Base-by-base conservation (phyloP, 2,329 filamentous ascomycete species). In the Aspergillus sp. region DNA sequence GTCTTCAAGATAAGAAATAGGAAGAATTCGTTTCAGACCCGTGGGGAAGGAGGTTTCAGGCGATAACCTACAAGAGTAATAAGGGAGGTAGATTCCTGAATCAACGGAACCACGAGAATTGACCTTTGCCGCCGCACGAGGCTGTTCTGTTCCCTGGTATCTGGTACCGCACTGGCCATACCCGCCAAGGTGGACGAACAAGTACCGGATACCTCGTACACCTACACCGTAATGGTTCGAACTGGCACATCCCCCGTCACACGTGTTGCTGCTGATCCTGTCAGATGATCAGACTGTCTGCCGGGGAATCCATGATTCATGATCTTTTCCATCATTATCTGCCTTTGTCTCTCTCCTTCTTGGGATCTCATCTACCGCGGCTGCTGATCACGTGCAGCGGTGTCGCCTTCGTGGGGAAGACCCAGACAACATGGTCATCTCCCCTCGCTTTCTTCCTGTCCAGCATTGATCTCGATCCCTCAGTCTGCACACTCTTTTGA, bases 81-180 rank as follows among this genome's bases (percentile, higher is more conserved):
- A 20, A 20, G 20, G 20, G 20, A 20, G 20, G 24, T 24, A 24
- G 24, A 7, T 29, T 29, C 26, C 7, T 29, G 26, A 20, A 53
- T 51, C 50, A 26, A 45, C 20, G 10, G 42, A 49, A 57, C 46
- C 32, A 52, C 26, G 50, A 31, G 36, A 29, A 24, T 16, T 11
- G 9, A 2, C 3, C 18, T 47, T 24, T 24, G 9, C 12, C 20
- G 45, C 18, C 22, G 45, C 45, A 47, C 24, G 52, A 16, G 55
- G 46, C 51, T 24, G 39, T 26, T 24, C 26, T 54, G 20, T 26
- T 46, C 31, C 20, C 52, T 39, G 47, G 62, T 69, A 67, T 59
- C 61, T 31, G 66, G 65, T 69, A 70, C 68, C 56, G 55, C 61
- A 57, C 57, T 61, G 56, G 53, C 61, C 62, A 61, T 60, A 60